A percentile compares a stretch with the other conserved stretches of the same genome.
phyloP scores from a whole-genome alignment of 805 yeast genomes.

The Priceomyces haplophilus region DNA sequence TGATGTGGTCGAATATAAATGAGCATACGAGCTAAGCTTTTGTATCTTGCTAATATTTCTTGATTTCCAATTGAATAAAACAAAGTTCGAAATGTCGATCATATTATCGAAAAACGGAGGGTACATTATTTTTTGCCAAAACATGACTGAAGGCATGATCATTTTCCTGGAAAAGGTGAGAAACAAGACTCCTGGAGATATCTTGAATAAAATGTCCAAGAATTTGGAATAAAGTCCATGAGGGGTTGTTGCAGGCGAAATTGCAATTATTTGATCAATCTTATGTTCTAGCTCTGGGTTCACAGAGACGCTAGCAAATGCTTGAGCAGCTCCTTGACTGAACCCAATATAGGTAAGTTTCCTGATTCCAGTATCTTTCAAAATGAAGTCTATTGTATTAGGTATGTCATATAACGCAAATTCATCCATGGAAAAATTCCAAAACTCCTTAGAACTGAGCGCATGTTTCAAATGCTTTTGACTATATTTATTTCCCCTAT shows the following conservation, averaged over 20 bases:
- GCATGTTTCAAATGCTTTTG: slow-evolving; percentile 57
- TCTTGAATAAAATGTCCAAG: slow-evolving; percentile 68
- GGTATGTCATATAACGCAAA: slow-evolving; percentile 91
- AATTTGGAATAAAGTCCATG: slow-evolving; percentile 75
- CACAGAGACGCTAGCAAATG: slow-evolving; percentile 74
- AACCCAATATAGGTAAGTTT: slow-evolving; percentile 77
- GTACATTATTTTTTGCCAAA: slow-evolving; percentile 76
- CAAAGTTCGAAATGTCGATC: slow-evolving; percentile 66
- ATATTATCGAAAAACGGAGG: slow-evolving; percentile 70
- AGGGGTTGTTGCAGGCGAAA: slow-evolving; percentile 94
- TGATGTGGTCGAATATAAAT: slow-evolving; percentile 85
- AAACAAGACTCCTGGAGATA: slow-evolving; percentile 72
- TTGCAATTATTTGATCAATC: slow-evolving; percentile 63
- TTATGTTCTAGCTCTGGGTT: slow-evolving; percentile 60
- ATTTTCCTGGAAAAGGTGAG: slow-evolving; percentile 71
- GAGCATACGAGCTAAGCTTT: slow-evolving; percentile 78
- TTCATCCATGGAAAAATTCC: slow-evolving; percentile 92
- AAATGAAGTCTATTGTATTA: slow-evolving; percentile 69
- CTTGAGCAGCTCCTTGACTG: slow-evolving; percentile 93
- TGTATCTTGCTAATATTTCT: slow-evolving; percentile 67
- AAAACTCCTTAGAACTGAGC: slow-evolving; percentile 50
- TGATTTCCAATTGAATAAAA: slow-evolving; percentile 80
- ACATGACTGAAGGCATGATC: slow-evolving; percentile 69
- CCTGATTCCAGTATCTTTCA: slow-evolving; percentile 41
- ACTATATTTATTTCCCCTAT: slow-evolving; percentile 72